phyloP scores from a whole-genome alignment of 208 protist species.

The Phytomonas sp. region DNA sequence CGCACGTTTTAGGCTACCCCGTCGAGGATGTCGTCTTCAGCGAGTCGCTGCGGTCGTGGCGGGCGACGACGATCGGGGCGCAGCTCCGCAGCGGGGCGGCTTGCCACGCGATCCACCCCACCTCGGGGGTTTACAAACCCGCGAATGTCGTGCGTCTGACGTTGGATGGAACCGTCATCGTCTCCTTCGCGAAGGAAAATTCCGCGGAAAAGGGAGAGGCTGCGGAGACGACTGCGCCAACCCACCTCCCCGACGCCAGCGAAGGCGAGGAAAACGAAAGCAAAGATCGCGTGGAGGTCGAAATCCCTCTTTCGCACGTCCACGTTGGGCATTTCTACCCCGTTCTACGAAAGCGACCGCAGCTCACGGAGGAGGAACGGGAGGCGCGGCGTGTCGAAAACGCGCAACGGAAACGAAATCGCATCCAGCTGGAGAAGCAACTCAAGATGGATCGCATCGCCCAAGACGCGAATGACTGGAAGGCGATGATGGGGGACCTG shows the following conservation, averaged over 20 bases:
- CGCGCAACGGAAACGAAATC: slow-evolving; percentile 36
- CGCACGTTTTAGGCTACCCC: slow-evolving; percentile 67
- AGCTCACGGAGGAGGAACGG: slow-evolving; percentile 41
- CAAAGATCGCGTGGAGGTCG: slow-evolving; percentile 6
- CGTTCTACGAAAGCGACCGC: slow-evolving; percentile 31
- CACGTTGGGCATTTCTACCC: slow-evolving; percentile 47
- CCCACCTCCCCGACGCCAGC: background rate
- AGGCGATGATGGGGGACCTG: slow-evolving; percentile 46
- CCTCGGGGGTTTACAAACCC: slow-evolving; percentile 22
- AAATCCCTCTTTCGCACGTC: slow-evolving; percentile 68
- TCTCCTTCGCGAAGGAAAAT: slow-evolving; percentile 19
- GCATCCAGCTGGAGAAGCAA: slow-evolving; percentile 29
- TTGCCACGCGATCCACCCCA: slow-evolving; percentile 63
- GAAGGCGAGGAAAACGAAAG: background rate
- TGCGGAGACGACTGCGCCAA: background rate
- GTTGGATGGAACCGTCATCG: slow-evolving; percentile 49
- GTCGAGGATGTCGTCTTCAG: slow-evolving; percentile 48
- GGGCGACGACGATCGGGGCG: slow-evolving; percentile 15
- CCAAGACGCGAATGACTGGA: slow-evolving; percentile 68
- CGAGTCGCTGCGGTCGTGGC: slow-evolving; percentile 57
- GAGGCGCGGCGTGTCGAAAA: slow-evolving; percentile 30
- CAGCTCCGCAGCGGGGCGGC: slow-evolving; percentile 32
- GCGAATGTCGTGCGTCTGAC: slow-evolving; percentile 62
- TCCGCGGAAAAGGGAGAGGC: background rate
- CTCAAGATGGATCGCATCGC: slow-evolving; percentile 31